Base-by-base conservation (phyloP, 306 rosid genomes). In the Pterocarpus macrocarpus region DNA sequence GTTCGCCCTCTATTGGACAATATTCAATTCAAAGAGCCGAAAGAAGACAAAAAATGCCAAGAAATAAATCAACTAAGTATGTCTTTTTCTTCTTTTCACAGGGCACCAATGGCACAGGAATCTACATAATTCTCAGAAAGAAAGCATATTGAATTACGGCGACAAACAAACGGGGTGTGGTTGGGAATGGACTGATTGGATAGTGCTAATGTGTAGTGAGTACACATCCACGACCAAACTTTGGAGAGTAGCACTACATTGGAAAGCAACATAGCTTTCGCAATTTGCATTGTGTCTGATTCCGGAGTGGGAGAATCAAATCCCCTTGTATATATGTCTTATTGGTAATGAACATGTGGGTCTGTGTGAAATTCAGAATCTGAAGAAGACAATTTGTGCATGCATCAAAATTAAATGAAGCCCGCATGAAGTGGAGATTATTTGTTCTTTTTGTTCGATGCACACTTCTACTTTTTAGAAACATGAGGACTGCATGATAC, bases 311-410 rank as follows among this genome's bases (percentile, higher is more conserved):
- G 66, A 38, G 13, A 69, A 35, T 34, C 28, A 39, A 79, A 59
- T 2, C 38, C 41, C 52, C 16, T 28, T 47, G 64, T 50, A 32
- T 33, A n/a, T 33, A 12, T 79, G 83, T 79, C 77, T 73, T 35
- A 67, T 67, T 49, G 74, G 77, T 2, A 38, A 16, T 34, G 33
- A 52, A 65, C 86, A 84, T 62, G 87, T 67, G 87, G 83, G 83
- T 47, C 73, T 73, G 61, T 38, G 0, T 47, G 16, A 65, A 80
- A 64, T 72, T 64, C 57, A 38, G 57, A 36, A 47, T 34, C 63
- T 15, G 44, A 71, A 71, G 73, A 36, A 80, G 78, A 22, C 57
- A 80, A 50, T 59, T 61, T 71, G 45, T 71, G 12, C 11, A 32
- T 32, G 63, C 82, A 41, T 77, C 73, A 52, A 16, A 38, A 43